Base-by-base conservation (phyloP, 2,329 filamentous ascomycete genomes). In the Ophiosphaerella narmari region DNA sequence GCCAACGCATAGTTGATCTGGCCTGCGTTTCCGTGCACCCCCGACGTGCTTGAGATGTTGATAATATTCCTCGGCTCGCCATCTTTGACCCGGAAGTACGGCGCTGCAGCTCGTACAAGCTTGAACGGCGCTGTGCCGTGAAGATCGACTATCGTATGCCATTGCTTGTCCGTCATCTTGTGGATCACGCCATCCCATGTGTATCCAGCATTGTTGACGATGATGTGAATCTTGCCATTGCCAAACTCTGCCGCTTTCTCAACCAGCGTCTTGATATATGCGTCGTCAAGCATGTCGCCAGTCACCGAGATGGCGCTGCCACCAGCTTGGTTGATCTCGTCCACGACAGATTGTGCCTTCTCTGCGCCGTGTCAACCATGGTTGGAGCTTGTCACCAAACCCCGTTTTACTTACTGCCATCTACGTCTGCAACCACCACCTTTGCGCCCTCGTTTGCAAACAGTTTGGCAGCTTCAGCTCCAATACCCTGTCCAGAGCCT, bases 111-210 rank as follows among this genome's bases (percentile, higher is more conserved):
- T 46, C 91, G 65, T 54, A 94, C 79, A 45, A 96, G 86, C 71
- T 87, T 87, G 80, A 96, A 96, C 9, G 91, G 91, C 2, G 89
- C 90, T 11, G 90, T 94, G 69, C 83, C 86, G 80, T 96, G 91
- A 40, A 96, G 80, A 18, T 87, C 85, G 26, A 96, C 77, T 71
- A 96, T 96, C 43, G 88, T 91, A 55, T 94, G 88, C 90, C 90
- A 95, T 80, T 95, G 90, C 77, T 90, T 90, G 78, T 95, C 90
- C 13, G 86, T 89, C 80, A 91, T 93, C 81, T 94, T 95, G 80
- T 95, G 90, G 60, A 95, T 91, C 34, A 95, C 90, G 6, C 88
- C 91, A 72, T 96, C 91, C 90, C 91, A 96, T 1, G 91, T 96
- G 75, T 90, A 95, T 36, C 90, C 91, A 0, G 91, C 91, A 71